These are phyloP conservation scores for Vigna angularis DNA, from an alignment of 306 rosid species.

Conservation along the genomic window DNA sequence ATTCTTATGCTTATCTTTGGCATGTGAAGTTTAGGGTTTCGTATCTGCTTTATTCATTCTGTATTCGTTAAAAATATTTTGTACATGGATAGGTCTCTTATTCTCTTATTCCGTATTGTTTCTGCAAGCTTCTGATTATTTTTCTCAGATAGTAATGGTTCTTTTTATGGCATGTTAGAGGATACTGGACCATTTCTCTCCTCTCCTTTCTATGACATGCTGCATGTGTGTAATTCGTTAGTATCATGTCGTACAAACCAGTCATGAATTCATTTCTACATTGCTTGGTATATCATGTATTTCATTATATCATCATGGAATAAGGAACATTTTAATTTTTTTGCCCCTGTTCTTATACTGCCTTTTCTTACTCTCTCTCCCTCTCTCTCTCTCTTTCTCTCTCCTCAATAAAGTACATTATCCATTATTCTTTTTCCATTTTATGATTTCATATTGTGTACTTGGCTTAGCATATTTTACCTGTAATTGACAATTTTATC, in stretches of 20 bases:
- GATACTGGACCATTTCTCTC: background rate
- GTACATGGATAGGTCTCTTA: background rate
- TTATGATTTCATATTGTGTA: constrained; percentile 16
- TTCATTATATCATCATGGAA: constrained; percentile 1
- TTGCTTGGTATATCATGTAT: constrained; percentile 18
- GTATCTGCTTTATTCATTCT: background rate
- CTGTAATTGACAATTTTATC: no score
- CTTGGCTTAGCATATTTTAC: background rate
- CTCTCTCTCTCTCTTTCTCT: background rate
- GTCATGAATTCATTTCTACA: background rate
- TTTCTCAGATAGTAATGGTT: constrained; percentile 8
- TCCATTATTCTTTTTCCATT: constrained; percentile 7
- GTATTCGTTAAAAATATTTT: background rate
- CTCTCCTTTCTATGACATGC: background rate
- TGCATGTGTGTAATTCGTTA: background rate
- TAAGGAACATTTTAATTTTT: background rate
- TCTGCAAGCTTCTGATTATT: constrained; percentile 26
- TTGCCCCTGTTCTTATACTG: background rate
- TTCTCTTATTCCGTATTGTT: background rate
- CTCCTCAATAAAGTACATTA: constrained; percentile 5
- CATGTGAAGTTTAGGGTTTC: background rate
- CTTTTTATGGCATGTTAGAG: background rate
- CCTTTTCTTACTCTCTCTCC: background rate
- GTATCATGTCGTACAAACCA: background rate
- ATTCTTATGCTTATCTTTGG: background rate